Base-by-base conservation (phyloP, 805 yeast species). In the Komagataella phaffii region DNA sequence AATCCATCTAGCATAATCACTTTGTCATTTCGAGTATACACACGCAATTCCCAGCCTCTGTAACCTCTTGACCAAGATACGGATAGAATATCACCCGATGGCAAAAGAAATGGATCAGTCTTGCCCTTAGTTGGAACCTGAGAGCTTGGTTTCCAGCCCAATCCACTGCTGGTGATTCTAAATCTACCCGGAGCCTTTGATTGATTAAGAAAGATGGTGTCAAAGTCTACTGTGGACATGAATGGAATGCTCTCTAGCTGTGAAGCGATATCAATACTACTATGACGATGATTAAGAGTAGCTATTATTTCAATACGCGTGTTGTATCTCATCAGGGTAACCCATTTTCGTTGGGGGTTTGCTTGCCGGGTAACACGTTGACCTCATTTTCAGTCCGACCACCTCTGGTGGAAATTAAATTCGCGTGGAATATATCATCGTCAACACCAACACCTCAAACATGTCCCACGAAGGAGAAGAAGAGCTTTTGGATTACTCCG, bases 401-500 rank as follows among this genome's bases (percentile, higher is more conserved):
- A 30, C 40, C 14, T 8, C n/a, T 14, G 10, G 6, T 30, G 40
- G 40, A 30, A 30, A 30, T 30, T 30, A 30, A 8, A 30, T 30
- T 30, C 40, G 40, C 40, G 40, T 30, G 40, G 40, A 30, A 30
- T 44, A 17, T 17, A 44, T 19, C 46, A 44, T 7, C 46, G n/a
- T 7, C 21, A 44, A 44, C 46, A 44, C 46, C 21, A 17, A 44
- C 21, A 17, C 24, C 24, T 24, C 17, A 50, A 49, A 6, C 7
- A 86, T 88, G 95, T 88, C 96, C 53, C 86, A 87, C 84, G 95
- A 86, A 79, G 95, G 93, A 65, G 98, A 91, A 85, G 99, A 93
- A 86, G 99, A 93, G 79, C 81, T 93, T 68, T 83, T 93, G 73
- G 99, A 93, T 70, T 93, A 93, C 82, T 90, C 97, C 68, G 99